Percentiles rank a stretch among this genome's conserved stretches.
phyloP scores from a whole-genome alignment of 805 yeast genomes.

The Ogataea pignaliae region DNA sequence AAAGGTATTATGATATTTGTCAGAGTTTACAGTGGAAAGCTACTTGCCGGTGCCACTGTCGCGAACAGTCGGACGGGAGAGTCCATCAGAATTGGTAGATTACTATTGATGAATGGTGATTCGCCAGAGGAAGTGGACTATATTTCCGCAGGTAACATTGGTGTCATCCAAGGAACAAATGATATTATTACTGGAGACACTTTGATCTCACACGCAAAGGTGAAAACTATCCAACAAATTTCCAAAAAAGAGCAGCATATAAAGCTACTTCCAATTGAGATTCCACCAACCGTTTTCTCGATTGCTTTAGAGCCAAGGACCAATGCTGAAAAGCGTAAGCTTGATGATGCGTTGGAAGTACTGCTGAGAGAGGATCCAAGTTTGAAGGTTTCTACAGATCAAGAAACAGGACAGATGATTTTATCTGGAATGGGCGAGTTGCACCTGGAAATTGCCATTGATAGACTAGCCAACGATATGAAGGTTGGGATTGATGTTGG shows the following conservation, averaged over 20 bases:
- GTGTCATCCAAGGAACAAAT: conserved; percentile 69
- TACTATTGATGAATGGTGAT: conserved; percentile 86
- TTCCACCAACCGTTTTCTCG: conserved; percentile 93
- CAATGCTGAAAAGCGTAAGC: conserved; percentile 69
- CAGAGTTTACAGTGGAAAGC: conserved; percentile 80
- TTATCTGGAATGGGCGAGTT: conserved; percentile 97
- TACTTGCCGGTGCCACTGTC: conserved; percentile 58
- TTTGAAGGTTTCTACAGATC: conserved; percentile 62
- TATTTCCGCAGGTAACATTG: conserved; percentile 78
- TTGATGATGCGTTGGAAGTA: conserved; percentile 64
- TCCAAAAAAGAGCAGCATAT: conserved; percentile 38
- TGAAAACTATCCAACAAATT: conserved; percentile 35
- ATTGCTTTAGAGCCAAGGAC: conserved; percentile 79
- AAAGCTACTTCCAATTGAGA: conserved; percentile 65
- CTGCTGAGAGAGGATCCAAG: conserved; percentile 91
- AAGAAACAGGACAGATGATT: conserved; percentile 84
- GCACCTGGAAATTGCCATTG: conserved; percentile 84
- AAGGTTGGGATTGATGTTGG: conserved; percentile 80
- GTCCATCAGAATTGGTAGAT: conserved; percentile 59
- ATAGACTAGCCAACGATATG: conserved; percentile 73
- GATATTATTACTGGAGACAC: conserved; percentile 89
- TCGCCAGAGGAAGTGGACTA: conserved; percentile 64
- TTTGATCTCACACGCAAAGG: conserved; percentile 55
- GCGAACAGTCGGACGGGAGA: conserved; percentile 67
- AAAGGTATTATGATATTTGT: conserved; percentile 82